phyloP scores from a whole-genome alignment of 345 rosid species.

The Lepidium didymum region DNA sequence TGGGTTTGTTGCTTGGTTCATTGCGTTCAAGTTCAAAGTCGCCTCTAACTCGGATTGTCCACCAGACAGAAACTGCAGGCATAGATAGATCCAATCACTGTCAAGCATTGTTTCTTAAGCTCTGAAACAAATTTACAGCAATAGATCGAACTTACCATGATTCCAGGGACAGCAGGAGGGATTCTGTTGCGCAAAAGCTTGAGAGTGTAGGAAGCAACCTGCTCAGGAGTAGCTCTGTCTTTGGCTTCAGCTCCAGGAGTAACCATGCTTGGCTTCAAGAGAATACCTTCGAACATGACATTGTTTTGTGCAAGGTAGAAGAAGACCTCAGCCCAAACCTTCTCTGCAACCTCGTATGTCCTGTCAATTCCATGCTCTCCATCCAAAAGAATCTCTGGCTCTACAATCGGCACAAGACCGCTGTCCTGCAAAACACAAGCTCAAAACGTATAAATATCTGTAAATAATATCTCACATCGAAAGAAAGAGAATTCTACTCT shows the following conservation, averaged over 20 bases:
- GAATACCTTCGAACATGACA: conserved; percentile 85
- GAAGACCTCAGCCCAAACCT: conserved; percentile 98
- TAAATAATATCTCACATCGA: too few relatives aligned
- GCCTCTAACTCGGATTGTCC: conserved; percentile 98
- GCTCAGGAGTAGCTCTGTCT: conserved; percentile 67
- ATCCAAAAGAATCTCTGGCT: conserved; percentile 91
- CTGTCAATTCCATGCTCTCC: conserved; percentile 88
- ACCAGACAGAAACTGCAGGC: conserved; percentile 82
- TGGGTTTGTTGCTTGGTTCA: conserved; percentile 80
- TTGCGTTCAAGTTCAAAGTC: conserved; percentile 85
- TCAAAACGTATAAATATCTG: background rate
- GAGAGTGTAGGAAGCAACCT: conserved; percentile 88
- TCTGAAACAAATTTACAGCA: background rate
- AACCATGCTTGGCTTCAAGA: conserved; percentile 97
- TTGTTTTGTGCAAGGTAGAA: conserved; percentile 91
- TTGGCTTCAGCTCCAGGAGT: conserved; percentile 94
- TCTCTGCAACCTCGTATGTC: conserved; percentile 79
- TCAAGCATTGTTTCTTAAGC: background rate
- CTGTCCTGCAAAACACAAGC: conserved; percentile 48
- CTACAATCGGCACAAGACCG: conserved; percentile 95
- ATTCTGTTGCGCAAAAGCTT: conserved; percentile 75
- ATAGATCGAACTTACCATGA: conserved; percentile 59
- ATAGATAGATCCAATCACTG: background rate
- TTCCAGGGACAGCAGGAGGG: conserved; percentile 87
- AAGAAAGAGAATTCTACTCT: too few relatives aligned